Base-by-base conservation (phyloP, 1,284 basidiomycete species). In the Thelephora terrestris region DNA sequence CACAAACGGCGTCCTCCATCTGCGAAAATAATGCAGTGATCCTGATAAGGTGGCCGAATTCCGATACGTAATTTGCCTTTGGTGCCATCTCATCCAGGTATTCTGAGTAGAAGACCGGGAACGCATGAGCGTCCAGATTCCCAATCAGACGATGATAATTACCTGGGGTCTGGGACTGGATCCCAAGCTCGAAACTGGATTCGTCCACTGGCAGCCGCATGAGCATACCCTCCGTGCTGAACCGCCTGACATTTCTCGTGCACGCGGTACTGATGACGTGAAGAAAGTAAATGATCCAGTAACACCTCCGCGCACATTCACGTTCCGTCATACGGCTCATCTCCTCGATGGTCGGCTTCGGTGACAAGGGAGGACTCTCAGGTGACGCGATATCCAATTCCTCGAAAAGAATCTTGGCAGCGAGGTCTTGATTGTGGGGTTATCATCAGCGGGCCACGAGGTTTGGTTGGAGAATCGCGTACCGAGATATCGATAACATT, bases 151-250 rank as follows among this genome's bases (percentile, higher is more conserved):
- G 20, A 51, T 21, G 18, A 46, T 29, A 24, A 64, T 64, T 57
- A 84, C 84, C 82, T 51, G 81, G 75, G 45, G 77, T 61, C 14
- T 32, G 29, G 32, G 76, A 74, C 60, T 82, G 70, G 21, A 79
- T 63, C 16, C 68, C 75, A 38, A 88, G 65, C 61, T 89, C 85
- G 56, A 88, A 89, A 57, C 75, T 79, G 10, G 82, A 79, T 61
- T 89, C 85, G 59, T 87, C 83, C 6, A 79, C 76, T 17, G 85
- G 85, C 32, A 89, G 68, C 36, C 81, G 75, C 35, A 87, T 42
- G 39, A 25, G 25, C 21, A 42, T 42, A 42, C 21, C n/a, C 12
- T 42, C 20, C 25, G 39, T 12, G 25, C 21, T 21, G 21, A 42
- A 21, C 39, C 39, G 9, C 20, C 21, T 20, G 10, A 25, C 21